Conservation (phyloP, 2,329 filamentous ascomycete species). For the Botrytis tulipae region DNA sequence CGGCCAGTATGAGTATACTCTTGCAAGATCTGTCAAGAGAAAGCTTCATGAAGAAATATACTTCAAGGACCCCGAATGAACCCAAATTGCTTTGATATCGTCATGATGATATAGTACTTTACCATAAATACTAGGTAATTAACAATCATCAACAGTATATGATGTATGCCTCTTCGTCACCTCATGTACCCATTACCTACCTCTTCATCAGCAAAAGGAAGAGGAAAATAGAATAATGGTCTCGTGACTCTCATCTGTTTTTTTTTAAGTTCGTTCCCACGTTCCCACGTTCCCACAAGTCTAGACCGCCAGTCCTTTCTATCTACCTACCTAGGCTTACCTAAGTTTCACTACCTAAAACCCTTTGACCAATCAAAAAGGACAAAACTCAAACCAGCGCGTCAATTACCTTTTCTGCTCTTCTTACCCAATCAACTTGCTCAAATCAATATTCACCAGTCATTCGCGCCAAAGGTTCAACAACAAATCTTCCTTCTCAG, state of each 20-base stretch:
- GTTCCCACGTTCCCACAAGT: neutral
- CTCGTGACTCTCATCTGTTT: neutral
- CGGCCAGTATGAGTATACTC: neutral
- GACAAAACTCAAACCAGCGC: constrained; percentile 1
- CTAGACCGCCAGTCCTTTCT: neutral
- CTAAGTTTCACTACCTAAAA: neutral
- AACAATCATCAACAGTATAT: neutral
- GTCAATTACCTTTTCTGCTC: constrained; percentile 8
- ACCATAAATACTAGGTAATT: neutral
- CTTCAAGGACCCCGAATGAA: neutral
- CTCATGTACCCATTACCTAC: neutral
- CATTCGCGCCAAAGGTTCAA: constrained; percentile 11
- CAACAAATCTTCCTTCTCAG: constrained; percentile 19
- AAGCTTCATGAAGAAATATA: neutral
- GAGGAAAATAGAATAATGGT: neutral
- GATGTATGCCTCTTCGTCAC: no score
- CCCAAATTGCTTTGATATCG: neutral
- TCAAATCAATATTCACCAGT: constrained; percentile 2
- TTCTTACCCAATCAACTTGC: constrained; percentile 17
- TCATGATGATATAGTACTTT: neutral
- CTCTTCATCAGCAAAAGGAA: neutral
- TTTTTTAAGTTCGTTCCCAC: neutral
- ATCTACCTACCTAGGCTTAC: neutral
- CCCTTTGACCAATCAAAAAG: neutral
- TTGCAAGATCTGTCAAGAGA: neutral